Percentiles rank a stretch among this genome's conserved stretches.
phyloP scores from a whole-genome alignment of 345 rosid genomes.

The Citrus mangshanensis region DNA sequence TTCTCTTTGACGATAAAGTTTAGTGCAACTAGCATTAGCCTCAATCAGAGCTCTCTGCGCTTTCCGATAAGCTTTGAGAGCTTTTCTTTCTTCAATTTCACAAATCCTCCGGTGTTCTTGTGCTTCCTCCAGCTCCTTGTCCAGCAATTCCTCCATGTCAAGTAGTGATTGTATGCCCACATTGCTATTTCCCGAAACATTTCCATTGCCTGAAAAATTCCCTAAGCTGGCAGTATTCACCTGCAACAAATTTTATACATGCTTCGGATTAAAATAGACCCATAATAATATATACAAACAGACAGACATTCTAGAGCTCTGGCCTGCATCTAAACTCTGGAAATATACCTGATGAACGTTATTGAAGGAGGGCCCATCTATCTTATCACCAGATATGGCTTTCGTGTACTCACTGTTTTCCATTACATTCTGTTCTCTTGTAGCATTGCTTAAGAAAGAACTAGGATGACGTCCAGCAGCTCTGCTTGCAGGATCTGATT shows the following conservation, averaged over 20 bases:
- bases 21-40: constrained; percentile 80
- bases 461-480: constrained; percentile 22
- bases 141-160: constrained; percentile 79
- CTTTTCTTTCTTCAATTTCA: constrained; percentile 95
- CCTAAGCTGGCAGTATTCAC: constrained; percentile 34
- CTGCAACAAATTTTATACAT: constrained; percentile 30
- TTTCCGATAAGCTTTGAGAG: constrained; percentile 80
- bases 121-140: constrained; percentile 83
- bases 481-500: constrained; percentile 20
- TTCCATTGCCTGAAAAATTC: constrained; percentile 34
- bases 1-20: constrained; percentile 77
- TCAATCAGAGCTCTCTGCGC: constrained; percentile 85
- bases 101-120: constrained; percentile 62
- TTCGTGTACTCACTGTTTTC: constrained; percentile 23
- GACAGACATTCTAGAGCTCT: constrained; percentile 10
- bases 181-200: constrained; percentile 35
- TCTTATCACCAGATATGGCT: constrained; percentile 35
- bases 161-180: constrained; percentile 43
- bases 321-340: constrained; percentile 12
- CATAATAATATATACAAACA: not conserved
- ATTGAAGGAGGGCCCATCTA: constrained; percentile 21
- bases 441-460: constrained; percentile 24
- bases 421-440: constrained; percentile 33
- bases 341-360: constrained; percentile 45
- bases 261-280: not conserved